Conservation (phyloP, 2,329 filamentous ascomycete species). For the Dryadomyces quercus-mongolicae region DNA sequence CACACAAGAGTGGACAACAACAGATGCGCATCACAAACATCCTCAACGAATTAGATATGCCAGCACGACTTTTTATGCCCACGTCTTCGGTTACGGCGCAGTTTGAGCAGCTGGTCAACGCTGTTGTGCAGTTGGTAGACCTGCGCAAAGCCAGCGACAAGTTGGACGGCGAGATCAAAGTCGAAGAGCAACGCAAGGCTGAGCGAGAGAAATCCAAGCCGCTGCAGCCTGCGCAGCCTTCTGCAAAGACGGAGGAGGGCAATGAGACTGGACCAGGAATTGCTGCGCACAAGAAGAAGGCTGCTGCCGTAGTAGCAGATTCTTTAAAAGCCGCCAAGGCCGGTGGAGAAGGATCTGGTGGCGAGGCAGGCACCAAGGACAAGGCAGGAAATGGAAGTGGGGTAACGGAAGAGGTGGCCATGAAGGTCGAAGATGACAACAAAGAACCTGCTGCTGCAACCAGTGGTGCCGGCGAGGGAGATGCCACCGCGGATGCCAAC, state of each 20-base stretch:
- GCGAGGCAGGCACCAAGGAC: slow-evolving; percentile 3
- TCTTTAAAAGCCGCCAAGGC: neutral
- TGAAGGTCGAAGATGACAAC: neutral
- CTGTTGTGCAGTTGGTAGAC: slow-evolving; percentile 59
- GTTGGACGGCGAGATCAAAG: slow-evolving; percentile 57
- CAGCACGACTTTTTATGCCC: slow-evolving; percentile 58
- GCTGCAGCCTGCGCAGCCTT: slow-evolving; percentile 6
- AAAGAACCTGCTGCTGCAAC: neutral
- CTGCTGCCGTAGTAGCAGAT: neutral
- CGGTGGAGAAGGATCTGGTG: slow-evolving; percentile 1
- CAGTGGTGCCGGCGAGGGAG: neutral
- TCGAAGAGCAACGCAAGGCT: slow-evolving; percentile 44
- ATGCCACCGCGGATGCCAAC: neutral
- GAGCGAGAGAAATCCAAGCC: slow-evolving; percentile 32
- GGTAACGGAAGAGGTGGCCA: neutral
- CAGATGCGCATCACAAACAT: slow-evolving; percentile 63
- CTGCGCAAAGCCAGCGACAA: slow-evolving; percentile 65
- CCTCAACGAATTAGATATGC: slow-evolving; percentile 60
- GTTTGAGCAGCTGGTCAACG: slow-evolving; percentile 59
- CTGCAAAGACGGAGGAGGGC: neutral
- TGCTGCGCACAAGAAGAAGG: neutral
- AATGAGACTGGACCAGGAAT: neutral
- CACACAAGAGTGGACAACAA: slow-evolving; percentile 64
- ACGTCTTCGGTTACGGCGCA: slow-evolving; percentile 58
- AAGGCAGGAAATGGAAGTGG: slow-evolving; percentile 3